Evolutionary conservation across 345 rosid genomes (phyloP), one percentile per base, ranked within the genome.

Genomic region (Mercurialis annua): DNA sequence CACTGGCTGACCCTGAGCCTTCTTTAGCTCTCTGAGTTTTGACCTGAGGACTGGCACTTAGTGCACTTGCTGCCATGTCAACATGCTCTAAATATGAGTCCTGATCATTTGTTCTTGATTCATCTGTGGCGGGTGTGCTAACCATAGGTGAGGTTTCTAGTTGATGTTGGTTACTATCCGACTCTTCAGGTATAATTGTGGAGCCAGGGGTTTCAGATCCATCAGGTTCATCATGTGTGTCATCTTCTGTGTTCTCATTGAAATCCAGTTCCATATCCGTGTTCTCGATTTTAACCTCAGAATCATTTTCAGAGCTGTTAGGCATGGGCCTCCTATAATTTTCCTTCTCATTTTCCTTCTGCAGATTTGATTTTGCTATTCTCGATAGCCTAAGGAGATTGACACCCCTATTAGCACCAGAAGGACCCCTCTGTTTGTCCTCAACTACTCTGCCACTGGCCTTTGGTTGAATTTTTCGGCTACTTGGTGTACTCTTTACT

Each of bases 251-350:
- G 63, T 84, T 83, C 82, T 94, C 99, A 70, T 87, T 80, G 78
- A 94, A 94, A 83, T 94, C 92, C 75, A 94, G 99, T 73, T 94
- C 99, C 99, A 94, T 91, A 71, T 94, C 98, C 3, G 85, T 88
- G 81, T 91, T 89, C 78, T 94, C 96, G 44, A 91, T 89, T 77
- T 91, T 89, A 58, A 94, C 92, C 65, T 94, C 98, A 64, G 97
- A 77, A 75, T 89, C 84, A 67, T 87, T 87, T 82, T 91, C 92
- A 46, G 84, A 77, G 64, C 80, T 77, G 68, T 76, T 84, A 61
- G 96, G 88, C 78, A 83, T 73, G 38, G 90, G 96, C 78, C 97
- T 85, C 47, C 99, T 72, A 58, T 94, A 94, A 73, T 94, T 94
- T 83, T 94, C 99, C 81, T 94, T 94, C 75, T 94, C 97, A 66